phyloP scores from a whole-genome alignment of 1,284 basidiomycete species.

The Schizopora paradoxa region DNA sequence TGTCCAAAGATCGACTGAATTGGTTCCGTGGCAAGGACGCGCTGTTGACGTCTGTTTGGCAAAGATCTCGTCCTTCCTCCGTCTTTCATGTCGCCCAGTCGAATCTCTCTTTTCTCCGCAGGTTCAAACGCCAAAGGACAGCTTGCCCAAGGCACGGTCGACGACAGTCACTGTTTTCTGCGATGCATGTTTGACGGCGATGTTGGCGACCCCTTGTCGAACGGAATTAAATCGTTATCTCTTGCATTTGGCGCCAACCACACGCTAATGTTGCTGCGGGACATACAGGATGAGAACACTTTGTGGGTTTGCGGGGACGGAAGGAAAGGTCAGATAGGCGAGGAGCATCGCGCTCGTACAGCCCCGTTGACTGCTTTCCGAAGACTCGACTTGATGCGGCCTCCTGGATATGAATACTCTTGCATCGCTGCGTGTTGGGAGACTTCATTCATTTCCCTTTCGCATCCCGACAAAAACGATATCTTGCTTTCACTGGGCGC shows the following conservation, averaged over 20 bases:
- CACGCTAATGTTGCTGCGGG: slow-evolving; percentile 46
- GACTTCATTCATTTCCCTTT: slow-evolving; percentile 67
- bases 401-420: slow-evolving; percentile 27
- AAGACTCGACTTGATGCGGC: slow-evolving; percentile 38
- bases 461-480: slow-evolving; percentile 40
- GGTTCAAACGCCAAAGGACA: slow-evolving; percentile 80
- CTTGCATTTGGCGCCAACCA: slow-evolving; percentile 64
- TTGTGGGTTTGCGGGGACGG: slow-evolving; percentile 71
- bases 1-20: too few relatives aligned
- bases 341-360: slow-evolving; percentile 19
- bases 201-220: slow-evolving; percentile 22
- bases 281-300: slow-evolving; percentile 25
- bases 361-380: slow-evolving; percentile 37
- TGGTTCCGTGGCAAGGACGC: too few relatives aligned
- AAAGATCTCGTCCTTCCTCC: background rate
- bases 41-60: background rate
- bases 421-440: slow-evolving; percentile 73
- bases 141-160: slow-evolving; percentile 50
- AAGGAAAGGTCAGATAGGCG: slow-evolving; percentile 56
- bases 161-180: slow-evolving; percentile 56
- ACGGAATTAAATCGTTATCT: slow-evolving; percentile 29
- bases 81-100: background rate
- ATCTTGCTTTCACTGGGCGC: slow-evolving; percentile 75
- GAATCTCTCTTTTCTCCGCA: slow-evolving; percentile 46
- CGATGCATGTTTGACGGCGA: slow-evolving; percentile 37